Conservation (phyloP, 164 flowering plant species). For the Stephania yunnanensis region DNA sequence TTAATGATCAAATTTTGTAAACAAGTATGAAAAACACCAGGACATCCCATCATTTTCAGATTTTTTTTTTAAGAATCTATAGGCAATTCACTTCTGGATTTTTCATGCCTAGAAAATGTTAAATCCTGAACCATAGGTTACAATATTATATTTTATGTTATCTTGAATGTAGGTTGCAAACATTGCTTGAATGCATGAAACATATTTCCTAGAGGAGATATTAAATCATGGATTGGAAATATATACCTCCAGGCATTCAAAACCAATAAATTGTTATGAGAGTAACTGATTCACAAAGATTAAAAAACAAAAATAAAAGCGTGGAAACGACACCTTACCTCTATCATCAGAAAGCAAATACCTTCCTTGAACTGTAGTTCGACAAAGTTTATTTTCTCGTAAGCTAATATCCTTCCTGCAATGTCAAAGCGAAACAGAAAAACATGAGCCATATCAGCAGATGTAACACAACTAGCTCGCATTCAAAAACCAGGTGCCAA, state of each 20-base stretch:
- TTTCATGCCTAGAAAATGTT: neutral
- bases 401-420: slow-evolving; percentile 23
- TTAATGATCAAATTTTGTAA: too few species aligned
- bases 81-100: too few species aligned
- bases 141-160: neutral
- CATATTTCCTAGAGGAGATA: neutral
- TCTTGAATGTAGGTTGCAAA: too few species aligned
- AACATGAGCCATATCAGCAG: neutral
- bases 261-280: neutral
- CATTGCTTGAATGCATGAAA: neutral
- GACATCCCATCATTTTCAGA: too few species aligned
- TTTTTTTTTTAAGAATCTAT: too few species aligned
- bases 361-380: slow-evolving; percentile 35
- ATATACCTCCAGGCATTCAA: neutral
- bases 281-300: neutral
- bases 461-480: neutral
- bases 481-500: neutral
- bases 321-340: slow-evolving; percentile 17
- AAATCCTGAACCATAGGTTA: neutral
- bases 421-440: neutral
- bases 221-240: neutral
- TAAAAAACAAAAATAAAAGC: neutral
- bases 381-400: slow-evolving; percentile 18
- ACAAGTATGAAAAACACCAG: too few species aligned
- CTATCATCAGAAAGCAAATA: slow-evolving; percentile 34